phyloP scores from a whole-genome alignment of 164 flowering plant species.

The Hamamelis virginiana region DNA sequence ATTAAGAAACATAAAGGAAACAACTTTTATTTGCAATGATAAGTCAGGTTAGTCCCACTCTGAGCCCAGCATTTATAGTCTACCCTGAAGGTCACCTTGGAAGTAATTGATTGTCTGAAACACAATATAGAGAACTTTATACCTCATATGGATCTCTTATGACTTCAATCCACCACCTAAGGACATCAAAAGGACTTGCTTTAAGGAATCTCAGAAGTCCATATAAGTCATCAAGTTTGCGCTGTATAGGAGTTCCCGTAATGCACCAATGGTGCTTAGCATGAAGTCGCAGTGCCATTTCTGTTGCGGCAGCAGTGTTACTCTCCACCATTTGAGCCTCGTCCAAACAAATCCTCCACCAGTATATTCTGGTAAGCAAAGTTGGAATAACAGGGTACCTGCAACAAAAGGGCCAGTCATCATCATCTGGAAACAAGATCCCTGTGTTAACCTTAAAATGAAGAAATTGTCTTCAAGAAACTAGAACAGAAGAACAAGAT shows the following conservation, averaged over 20 bases:
- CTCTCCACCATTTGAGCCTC: constrained; percentile 99
- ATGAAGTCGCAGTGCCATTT: constrained; percentile 85
- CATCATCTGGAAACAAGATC: background rate
- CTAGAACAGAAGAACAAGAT: background rate
- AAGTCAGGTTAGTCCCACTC: background rate
- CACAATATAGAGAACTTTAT: constrained; percentile 6
- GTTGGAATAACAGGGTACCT: constrained; percentile 96
- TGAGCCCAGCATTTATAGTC: background rate
- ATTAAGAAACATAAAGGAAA: background rate
- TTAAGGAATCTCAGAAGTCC: constrained; percentile 80
- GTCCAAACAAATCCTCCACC: constrained; percentile 98
- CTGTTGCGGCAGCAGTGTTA: constrained; percentile 81
- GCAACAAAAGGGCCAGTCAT: constrained; percentile 8
- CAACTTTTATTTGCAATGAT: background rate
- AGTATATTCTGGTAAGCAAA: constrained; percentile 72
- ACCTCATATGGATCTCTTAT: constrained; percentile 95
- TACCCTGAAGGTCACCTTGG: background rate
- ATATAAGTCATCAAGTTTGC: constrained; percentile 84
- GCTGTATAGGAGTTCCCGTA: constrained; percentile 96
- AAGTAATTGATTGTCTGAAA: background rate
- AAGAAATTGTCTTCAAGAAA: background rate
- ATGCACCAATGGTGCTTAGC: constrained; percentile 89
- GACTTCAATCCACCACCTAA: constrained; percentile 88
- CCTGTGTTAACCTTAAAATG: background rate
- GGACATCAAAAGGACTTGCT: constrained; percentile 71